Evolutionary conservation across 257 asterid genomes (phyloP).

Genomic region (Nicotiana sylvestris): DNA sequence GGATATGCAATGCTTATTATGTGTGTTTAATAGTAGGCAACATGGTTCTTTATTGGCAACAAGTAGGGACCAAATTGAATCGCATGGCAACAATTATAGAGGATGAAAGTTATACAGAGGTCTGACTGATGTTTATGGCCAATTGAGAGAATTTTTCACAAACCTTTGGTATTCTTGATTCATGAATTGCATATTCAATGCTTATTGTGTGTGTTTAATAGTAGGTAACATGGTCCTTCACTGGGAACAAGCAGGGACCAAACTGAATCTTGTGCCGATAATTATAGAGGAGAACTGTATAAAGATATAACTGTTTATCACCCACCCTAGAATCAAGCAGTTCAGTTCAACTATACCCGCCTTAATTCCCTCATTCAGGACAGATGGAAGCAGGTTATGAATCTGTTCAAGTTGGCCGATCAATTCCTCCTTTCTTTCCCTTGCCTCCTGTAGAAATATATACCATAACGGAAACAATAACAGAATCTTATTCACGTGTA

Average conservation of each 20-base stretch:
- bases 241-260: not conserved
- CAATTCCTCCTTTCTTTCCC: too few species aligned
- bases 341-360: too few species aligned
- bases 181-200: not conserved
- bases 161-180: not conserved
- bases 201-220: not conserved
- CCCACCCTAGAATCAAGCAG: too few species aligned
- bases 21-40: not conserved
- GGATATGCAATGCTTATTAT: not conserved
- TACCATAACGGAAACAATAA: too few species aligned
- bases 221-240: not conserved
- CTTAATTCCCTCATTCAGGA: too few species aligned
- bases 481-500: too few species aligned
- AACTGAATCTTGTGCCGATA: not conserved
- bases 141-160: not conserved
- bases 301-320: too few species aligned
- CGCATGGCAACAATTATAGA: not conserved
- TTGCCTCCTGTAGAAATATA: too few species aligned
- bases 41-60: not conserved
- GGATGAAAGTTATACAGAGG: too few species aligned
- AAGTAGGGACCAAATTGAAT: not conserved
- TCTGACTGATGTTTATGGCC: too few species aligned
- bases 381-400: too few species aligned
- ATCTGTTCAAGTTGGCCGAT: too few species aligned
- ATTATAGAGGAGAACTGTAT: not conserved